A percentile compares a stretch with the other conserved stretches of the same genome.
Conservation (phyloP, 2,329 filamentous ascomycete genomes). For the Mycosphaerelloides madeirae region DNA sequence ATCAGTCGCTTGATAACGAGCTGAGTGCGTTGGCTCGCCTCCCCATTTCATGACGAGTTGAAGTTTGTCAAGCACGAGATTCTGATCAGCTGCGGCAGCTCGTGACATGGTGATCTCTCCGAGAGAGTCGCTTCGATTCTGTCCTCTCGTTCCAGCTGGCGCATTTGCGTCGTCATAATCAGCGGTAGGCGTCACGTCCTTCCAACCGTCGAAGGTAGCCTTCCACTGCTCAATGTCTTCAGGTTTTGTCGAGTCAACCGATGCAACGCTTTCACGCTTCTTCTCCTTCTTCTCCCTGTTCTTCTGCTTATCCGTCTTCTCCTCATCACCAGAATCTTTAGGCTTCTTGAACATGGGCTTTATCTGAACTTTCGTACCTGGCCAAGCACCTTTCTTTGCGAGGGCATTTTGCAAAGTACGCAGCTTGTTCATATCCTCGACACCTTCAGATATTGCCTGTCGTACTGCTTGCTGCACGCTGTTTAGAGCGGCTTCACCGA, state of each 20-base stretch:
- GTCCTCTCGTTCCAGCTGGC: constrained; percentile 42
- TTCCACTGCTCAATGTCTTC: constrained; percentile 13
- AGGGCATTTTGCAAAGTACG: constrained; percentile 78
- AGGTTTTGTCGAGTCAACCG: constrained; percentile 7
- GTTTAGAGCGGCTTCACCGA: constrained; percentile 80
- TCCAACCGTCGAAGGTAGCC: neutral
- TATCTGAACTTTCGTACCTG: constrained; percentile 96
- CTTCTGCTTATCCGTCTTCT: constrained; percentile 48
- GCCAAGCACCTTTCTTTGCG: constrained; percentile 87
- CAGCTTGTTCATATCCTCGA: constrained; percentile 86
- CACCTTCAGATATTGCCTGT: constrained; percentile 67
- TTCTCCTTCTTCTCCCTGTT: constrained; percentile 37
- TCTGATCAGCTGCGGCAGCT: constrained; percentile 88
- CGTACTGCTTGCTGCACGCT: constrained; percentile 89
- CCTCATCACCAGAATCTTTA: constrained; percentile 38
- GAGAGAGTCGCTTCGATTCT: constrained; percentile 73
- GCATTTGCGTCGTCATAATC: constrained; percentile 27
- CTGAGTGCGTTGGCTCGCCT: constrained; percentile 94
- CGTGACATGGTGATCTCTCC: constrained; percentile 89
- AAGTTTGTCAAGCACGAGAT: constrained; percentile 87
- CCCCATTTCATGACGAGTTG: constrained; percentile 99
- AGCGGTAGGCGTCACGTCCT: constrained; percentile 14
- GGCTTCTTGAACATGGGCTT: constrained; percentile 98
- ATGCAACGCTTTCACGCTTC: constrained; percentile 17
- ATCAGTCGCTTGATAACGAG: constrained; percentile 91